Percentiles rank a stretch among this genome's conserved stretches.
phyloP scores from a whole-genome alignment of 2,329 filamentous ascomycete species.

The Colletotrichum chrysophilum region DNA sequence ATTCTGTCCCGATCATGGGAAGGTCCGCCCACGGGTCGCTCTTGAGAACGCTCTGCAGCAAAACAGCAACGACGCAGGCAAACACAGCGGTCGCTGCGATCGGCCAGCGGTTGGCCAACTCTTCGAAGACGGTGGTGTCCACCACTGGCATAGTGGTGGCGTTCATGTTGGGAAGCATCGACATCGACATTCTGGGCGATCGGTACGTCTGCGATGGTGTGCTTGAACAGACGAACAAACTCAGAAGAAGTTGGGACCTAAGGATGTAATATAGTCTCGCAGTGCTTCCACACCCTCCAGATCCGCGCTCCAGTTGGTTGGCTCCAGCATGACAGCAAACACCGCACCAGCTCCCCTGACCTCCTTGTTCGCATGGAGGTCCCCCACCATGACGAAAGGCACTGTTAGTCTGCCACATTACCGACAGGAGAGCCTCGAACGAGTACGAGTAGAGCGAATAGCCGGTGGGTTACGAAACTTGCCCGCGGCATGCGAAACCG shows the following conservation, averaged over 20 bases:
- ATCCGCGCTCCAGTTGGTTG: neutral
- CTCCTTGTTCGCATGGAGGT: neutral
- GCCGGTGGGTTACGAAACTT: neutral
- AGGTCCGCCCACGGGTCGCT: conserved; percentile 14
- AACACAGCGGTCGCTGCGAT: neutral
- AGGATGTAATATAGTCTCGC: neutral
- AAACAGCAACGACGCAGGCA: neutral
- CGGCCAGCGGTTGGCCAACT: neutral
- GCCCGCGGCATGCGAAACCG: neutral
- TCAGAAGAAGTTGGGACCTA: neutral
- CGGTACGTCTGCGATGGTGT: neutral
- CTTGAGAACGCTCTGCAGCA: conserved; percentile 2
- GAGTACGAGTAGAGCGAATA: neutral
- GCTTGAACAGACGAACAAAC: neutral
- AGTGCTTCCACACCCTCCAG: neutral
- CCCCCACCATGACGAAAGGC: neutral
- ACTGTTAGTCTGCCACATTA: neutral
- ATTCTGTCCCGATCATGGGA: conserved; percentile 30
- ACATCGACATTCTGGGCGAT: neutral
- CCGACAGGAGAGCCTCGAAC: neutral
- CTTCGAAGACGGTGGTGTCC: neutral
- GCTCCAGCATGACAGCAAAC: neutral
- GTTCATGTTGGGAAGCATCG: neutral
- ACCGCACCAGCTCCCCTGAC: neutral
- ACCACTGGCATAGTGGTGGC: neutral